Conservation (phyloP, 1,284 basidiomycete genomes). For the Calocybe gambosa region DNA sequence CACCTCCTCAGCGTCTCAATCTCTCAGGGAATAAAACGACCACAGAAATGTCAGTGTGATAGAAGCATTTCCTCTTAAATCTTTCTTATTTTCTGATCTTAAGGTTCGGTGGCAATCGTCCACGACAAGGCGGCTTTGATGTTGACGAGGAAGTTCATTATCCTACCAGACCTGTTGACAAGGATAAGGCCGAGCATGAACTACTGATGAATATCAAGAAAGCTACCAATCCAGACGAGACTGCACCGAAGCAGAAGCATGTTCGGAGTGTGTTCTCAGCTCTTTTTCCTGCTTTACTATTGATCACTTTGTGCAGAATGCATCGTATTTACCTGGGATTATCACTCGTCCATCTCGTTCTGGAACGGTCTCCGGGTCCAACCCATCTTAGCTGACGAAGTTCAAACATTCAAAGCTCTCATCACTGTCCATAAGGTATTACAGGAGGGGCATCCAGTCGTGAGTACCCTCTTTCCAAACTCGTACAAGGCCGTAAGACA, state of each 20-base stretch:
- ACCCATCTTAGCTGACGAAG: constrained; percentile 90
- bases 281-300: constrained; percentile 3
- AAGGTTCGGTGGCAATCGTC: constrained; percentile 31
- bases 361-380: constrained; percentile 95
- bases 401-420: constrained; percentile 94
- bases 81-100: not conserved
- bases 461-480: constrained; percentile 29
- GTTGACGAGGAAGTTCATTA: constrained; percentile 80
- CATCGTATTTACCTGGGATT: constrained; percentile 98
- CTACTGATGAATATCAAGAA: constrained; percentile 94
- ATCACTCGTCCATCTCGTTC: constrained; percentile 93
- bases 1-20: not conserved
- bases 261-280: constrained; percentile 73
- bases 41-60: not conserved
- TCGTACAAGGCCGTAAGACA: constrained; percentile 13
- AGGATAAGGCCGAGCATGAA: constrained; percentile 92
- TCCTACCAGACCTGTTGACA: constrained; percentile 93
- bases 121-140: constrained; percentile 48
- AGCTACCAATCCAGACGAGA: constrained; percentile 89
- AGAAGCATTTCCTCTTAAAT: constrained; percentile 6
- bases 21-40: constrained; percentile 2
- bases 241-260: constrained; percentile 94
- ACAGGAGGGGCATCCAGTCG: constrained; percentile 91
- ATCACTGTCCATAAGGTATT: constrained; percentile 95
- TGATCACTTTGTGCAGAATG: constrained; percentile 55